A percentile compares a stretch with the other conserved stretches of the same genome.
These are phyloP conservation scores for Cairneyella variabilis DNA, from an alignment of 495 filamentous ascomycete species.

Conservation along the genomic window DNA sequence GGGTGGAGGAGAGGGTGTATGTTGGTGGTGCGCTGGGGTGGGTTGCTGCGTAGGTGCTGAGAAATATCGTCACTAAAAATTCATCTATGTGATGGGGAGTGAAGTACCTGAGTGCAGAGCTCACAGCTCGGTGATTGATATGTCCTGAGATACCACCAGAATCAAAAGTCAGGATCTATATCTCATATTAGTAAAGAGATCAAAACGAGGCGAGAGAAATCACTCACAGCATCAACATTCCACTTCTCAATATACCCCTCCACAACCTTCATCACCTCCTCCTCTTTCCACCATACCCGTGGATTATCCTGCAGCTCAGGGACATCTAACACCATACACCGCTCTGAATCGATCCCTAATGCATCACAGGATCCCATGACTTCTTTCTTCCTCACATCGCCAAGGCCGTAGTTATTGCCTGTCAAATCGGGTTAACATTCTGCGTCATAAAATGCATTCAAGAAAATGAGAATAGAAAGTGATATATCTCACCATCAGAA, in stretches of 20 bases:
- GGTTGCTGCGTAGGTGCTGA: constrained; percentile 30
- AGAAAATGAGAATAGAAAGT: background rate
- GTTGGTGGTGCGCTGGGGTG: constrained; percentile 30
- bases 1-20: constrained; percentile 34
- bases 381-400: constrained; percentile 31
- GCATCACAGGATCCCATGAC: constrained; percentile 33
- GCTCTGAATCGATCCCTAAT: constrained; percentile 29
- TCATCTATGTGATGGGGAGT: background rate
- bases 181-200: background rate
- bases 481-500: constrained; percentile 34
- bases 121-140: constrained; percentile 41
- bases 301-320: constrained; percentile 38
- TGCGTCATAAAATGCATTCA: background rate
- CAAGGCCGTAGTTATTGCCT: constrained; percentile 41
- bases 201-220: background rate
- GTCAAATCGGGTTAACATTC: too few relatives aligned
- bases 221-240: constrained; percentile 35
- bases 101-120: constrained; percentile 37
- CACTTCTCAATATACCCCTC: constrained; percentile 34
- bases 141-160: constrained; percentile 38
- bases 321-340: constrained; percentile 34
- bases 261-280: constrained; percentile 29
- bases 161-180: constrained; percentile 41
- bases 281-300: constrained; percentile 38
- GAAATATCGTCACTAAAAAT: constrained; percentile 9